Evolutionary conservation across 306 rosid genomes (phyloP), one percentile per base, ranked within the genome.

Genomic region (Lithocarpus polystachyus): DNA sequence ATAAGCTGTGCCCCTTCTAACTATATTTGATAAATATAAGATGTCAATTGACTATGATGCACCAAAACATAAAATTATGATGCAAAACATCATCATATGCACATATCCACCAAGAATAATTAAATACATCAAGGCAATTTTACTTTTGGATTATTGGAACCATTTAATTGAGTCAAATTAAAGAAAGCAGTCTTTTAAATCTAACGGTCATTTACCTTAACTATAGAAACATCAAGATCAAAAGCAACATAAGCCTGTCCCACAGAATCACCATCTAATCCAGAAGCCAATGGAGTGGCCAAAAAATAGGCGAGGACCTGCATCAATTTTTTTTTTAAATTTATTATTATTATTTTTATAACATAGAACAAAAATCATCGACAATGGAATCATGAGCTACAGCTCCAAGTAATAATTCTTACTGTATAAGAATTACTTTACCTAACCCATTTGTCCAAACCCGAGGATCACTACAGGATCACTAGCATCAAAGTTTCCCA

Each of bases 371-470:
- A 80, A 71, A 81, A 19, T 52, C 73, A 69, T 69, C 68, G 75
- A 75, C 52, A 45, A 22, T 82, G 33, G 85, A 84, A 83, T 65
- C 31, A 33, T 60, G 62, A 74, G 29, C 22, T 48, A 72, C 28
- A 29, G 54, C 45, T 31, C 70, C 76, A 79, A 80, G 81, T 20
- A 65, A 79, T 12, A 1, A 28, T 68, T 85, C 61, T 33, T 69
- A 67, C 75, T 51, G 77, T 71, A 84, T 23, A 75, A 83, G 53
- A 69, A 13, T 68, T 59, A 60, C 71, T 33, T 61, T 87, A 95
- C 99, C 99, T 95, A 98, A 64, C 96, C 99, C 96, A 90, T 95
- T 86, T 93, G 96, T 59, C 99, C 99, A 87, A 95, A 95, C 84
- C 99, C 99, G 88, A 95, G 93, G 80, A 93, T 87, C 61, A 95